These are phyloP conservation scores for Auricularia cornea DNA, from an alignment of 768 basidiomycete species.

Conservation along the genomic window DNA sequence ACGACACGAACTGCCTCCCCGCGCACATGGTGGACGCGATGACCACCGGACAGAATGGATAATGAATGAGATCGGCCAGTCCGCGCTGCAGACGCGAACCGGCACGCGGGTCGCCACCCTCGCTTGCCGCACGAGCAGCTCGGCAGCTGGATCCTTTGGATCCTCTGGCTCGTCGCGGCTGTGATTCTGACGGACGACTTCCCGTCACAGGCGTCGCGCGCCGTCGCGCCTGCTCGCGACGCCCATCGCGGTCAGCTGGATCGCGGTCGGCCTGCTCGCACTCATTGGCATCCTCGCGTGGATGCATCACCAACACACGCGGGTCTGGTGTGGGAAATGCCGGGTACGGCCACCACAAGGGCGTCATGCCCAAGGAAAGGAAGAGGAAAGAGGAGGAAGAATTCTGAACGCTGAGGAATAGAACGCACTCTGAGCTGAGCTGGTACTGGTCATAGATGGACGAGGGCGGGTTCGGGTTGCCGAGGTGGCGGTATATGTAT, in stretches of 20 bases:
- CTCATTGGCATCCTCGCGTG: neutral
- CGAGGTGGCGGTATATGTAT: neutral
- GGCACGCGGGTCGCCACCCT: neutral
- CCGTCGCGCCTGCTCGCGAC: neutral
- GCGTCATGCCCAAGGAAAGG: neutral
- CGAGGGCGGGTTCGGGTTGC: conserved; percentile 12
- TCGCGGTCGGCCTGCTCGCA: neutral
- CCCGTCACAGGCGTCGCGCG: neutral
- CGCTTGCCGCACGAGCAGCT: neutral
- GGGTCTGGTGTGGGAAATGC: neutral
- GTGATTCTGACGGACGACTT: neutral
- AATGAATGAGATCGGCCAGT: too few species aligned
- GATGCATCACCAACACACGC: neutral
- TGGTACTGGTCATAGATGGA: conserved; percentile 30
- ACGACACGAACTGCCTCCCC: too few species aligned
- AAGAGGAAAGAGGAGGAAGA: neutral
- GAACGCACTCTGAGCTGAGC: conserved; percentile 21
- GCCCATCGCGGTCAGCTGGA: neutral
- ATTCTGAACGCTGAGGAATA: neutral
- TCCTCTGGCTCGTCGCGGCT: neutral
- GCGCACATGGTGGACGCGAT: too few species aligned
- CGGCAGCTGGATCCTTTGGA: neutral
- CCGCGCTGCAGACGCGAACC: neutral
- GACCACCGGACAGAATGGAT: too few species aligned
- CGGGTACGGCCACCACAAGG: too few species aligned